Base-by-base conservation (phyloP, 805 yeast species). In the Cephaloascus albidus region DNA sequence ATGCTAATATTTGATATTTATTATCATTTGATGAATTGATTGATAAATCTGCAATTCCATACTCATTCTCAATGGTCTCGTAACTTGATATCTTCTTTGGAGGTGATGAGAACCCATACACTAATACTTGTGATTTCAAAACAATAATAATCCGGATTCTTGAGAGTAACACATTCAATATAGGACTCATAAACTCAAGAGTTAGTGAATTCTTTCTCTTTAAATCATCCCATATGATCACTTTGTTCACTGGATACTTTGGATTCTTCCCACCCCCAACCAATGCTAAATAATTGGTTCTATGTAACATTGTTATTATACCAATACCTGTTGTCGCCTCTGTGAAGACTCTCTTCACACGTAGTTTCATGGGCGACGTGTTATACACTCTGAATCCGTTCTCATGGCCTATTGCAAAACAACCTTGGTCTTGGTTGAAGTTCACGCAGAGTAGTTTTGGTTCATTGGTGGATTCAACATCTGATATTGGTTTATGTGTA, bases 231-330 rank as follows among this genome's bases (percentile, higher is more conserved):
- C 96, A 93, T 15, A 90, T 80, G 28, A 87, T 72, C 31, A 88
- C 74, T 55, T 84, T 85, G 60, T 85, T 86, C 47, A 76, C 69
- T 1, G 96, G 84, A 51, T 77, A 85, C 44, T 76, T 70, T 18
- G 96, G 96, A 42, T 71, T 72, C 45, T 72, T 70, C 1, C 96
- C 96, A 15, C 96, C 96, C 1, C 97, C 96, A 0, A 88, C 85
- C 34, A 93, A 61, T 1, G 90, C 96, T 39, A 90, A 69, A 54
- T 88, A 89, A 60, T 90, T 90, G 0, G 97, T 88, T 34, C 96
- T 73, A 55, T 87, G 85, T 4, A 90, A 77, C 95, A 90, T 86
- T 35, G 81, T 67, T 2, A 84, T 76, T 27, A 70, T 64, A 2
- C 93, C 95, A 19, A 89, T 78, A 0, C 96, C 96, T 3, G 64